phyloP scores from a whole-genome alignment of 1,284 basidiomycete genomes.

The Termitomyces sp. region DNA sequence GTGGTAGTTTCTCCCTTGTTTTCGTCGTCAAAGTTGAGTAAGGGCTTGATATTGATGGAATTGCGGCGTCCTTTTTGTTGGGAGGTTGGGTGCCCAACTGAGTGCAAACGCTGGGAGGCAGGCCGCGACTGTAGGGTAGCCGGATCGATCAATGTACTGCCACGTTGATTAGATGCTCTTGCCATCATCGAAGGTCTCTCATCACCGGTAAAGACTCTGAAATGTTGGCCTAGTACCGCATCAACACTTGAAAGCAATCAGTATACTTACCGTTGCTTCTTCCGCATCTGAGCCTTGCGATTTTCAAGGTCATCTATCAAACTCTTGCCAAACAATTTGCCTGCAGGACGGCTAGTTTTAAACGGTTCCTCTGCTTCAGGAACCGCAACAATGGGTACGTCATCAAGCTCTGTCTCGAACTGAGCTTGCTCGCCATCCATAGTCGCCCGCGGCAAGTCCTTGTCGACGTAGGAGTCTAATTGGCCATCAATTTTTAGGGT shows the following conservation, averaged over 20 bases:
- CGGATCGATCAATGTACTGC: slow-evolving; percentile 71
- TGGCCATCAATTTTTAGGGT: slow-evolving; percentile 63
- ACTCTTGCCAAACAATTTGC: slow-evolving; percentile 74
- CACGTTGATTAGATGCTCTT: slow-evolving; percentile 45
- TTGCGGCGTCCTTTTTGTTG: slow-evolving; percentile 35
- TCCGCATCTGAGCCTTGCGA: slow-evolving; percentile 69
- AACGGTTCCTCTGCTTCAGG: slow-evolving; percentile 36
- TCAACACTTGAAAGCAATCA: neutral
- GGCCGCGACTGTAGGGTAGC: slow-evolving; percentile 47
- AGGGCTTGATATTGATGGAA: slow-evolving; percentile 48
- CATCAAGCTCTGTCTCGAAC: slow-evolving; percentile 39
- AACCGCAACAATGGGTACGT: slow-evolving; percentile 28
- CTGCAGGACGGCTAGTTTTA: slow-evolving; percentile 49
- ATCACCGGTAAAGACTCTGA: slow-evolving; percentile 68
- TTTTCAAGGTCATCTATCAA: slow-evolving; percentile 76
- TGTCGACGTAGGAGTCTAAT: slow-evolving; percentile 57
- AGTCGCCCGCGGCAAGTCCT: slow-evolving; percentile 55
- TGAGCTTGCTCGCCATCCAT: slow-evolving; percentile 68
- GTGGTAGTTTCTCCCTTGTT: slow-evolving; percentile 26
- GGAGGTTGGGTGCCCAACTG: slow-evolving; percentile 33
- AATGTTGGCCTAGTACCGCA: neutral
- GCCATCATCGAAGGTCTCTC: slow-evolving; percentile 83
- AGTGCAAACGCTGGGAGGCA: slow-evolving; percentile 36
- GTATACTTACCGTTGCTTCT: slow-evolving; percentile 59
- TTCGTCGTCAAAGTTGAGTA: slow-evolving; percentile 58